Percentiles rank a stretch among this genome's conserved stretches.
Evolutionary conservation across 1,284 basidiomycete species (phyloP).

Genomic region (Coniophora puteana): DNA sequence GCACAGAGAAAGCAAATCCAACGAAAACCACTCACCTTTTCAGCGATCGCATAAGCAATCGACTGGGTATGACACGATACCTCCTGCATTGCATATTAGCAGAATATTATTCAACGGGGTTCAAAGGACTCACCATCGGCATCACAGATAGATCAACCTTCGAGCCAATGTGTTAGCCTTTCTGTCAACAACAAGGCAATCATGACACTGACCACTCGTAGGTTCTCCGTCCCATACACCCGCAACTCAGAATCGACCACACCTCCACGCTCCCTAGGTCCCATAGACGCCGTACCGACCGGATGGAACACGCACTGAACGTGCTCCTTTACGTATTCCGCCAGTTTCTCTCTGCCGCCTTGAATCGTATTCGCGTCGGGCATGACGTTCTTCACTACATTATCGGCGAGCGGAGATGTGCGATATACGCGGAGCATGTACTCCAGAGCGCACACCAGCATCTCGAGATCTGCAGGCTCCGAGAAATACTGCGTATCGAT

Average conservation of each 20-base stretch:
- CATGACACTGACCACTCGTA: not conserved
- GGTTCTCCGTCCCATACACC: slow-evolving; percentile 19
- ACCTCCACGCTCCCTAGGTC: slow-evolving; percentile 16
- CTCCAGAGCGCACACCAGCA: slow-evolving; percentile 32
- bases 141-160: not conserved
- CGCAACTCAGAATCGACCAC: slow-evolving; percentile 28
- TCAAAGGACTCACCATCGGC: not conserved
- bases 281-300: slow-evolving; percentile 17
- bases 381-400: slow-evolving; percentile 11
- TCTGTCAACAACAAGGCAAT: not conserved
- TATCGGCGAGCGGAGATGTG: slow-evolving; percentile 15
- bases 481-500: slow-evolving; percentile 37
- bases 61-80: not conserved
- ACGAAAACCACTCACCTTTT: slow-evolving; percentile 1
- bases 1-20: too few relatives aligned
- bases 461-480: slow-evolving; percentile 27
- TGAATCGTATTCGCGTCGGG: too few relatives aligned
- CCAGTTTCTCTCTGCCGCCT: slow-evolving; percentile 11
- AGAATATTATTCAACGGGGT: too few relatives aligned
- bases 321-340: slow-evolving; percentile 5
- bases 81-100: too few relatives aligned
- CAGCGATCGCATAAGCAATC: not conserved
- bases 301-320: slow-evolving; percentile 11
- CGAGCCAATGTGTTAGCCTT: not conserved
- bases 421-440: slow-evolving; percentile 24